Evolutionary conservation across 768 basidiomycete species (phyloP).

Genomic region (Fibroporia radiculosa): DNA sequence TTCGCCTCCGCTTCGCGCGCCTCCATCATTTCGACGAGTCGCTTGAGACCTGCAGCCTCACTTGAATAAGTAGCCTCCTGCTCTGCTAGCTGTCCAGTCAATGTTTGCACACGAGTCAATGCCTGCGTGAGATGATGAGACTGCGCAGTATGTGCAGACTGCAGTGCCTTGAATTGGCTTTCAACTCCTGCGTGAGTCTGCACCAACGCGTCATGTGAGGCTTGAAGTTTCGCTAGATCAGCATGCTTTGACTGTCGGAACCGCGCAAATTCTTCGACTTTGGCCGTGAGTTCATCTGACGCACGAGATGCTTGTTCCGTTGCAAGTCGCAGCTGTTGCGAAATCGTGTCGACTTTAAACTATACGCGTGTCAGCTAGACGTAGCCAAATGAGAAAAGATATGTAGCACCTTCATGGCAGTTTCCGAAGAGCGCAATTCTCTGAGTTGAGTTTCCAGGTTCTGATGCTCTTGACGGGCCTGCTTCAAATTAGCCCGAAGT

Average conservation of each 20-base stretch:
- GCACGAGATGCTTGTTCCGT: constrained; percentile 70
- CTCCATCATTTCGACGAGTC: constrained; percentile 81
- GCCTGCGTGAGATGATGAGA: constrained; percentile 72
- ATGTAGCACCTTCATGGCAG: constrained; percentile 74
- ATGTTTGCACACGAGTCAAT: constrained; percentile 63
- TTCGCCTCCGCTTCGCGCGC: constrained; percentile 82
- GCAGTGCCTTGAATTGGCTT: constrained; percentile 63
- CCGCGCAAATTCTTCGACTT: constrained; percentile 77
- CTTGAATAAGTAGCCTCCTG: constrained; percentile 77
- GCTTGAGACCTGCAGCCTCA: constrained; percentile 66
- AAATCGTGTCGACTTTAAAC: constrained; percentile 82
- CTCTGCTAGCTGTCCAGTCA: constrained; percentile 74
- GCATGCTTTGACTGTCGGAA: constrained; percentile 78
- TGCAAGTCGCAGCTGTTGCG: constrained; percentile 74
- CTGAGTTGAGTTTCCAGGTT: constrained; percentile 58
- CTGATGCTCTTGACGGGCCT: constrained; percentile 69
- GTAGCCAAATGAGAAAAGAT: constrained; percentile 7
- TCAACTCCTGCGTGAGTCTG: constrained; percentile 62
- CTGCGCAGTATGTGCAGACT: constrained; percentile 63
- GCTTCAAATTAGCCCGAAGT: constrained; percentile 61
- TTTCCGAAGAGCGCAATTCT: constrained; percentile 67
- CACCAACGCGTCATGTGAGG: constrained; percentile 64
- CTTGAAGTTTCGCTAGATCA: constrained; percentile 68
- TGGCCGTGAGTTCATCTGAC: constrained; percentile 56
- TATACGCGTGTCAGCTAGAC: constrained; percentile 23